Evolutionary conservation across 2,329 filamentous ascomycete genomes (phyloP).

Genomic region (Sarocladium kiliense): DNA sequence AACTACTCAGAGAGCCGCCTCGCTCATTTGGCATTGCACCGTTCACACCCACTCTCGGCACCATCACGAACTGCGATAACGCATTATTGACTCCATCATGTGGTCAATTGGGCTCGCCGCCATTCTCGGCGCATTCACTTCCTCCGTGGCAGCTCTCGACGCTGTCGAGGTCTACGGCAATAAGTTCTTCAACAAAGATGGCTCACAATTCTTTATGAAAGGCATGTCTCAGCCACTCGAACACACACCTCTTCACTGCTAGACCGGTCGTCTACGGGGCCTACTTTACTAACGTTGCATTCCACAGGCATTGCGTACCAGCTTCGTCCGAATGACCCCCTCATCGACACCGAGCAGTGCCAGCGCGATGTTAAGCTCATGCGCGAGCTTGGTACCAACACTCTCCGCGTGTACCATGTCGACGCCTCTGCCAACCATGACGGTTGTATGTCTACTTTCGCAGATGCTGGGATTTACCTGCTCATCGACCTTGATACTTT

Average conservation of each 20-base stretch:
- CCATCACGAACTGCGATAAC: no score
- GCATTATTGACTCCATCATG: not conserved
- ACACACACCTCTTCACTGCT: not conserved
- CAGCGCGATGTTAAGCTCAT: slow-evolving; percentile 69
- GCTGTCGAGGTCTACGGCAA: slow-evolving; percentile 58
- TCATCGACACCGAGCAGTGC: slow-evolving; percentile 73
- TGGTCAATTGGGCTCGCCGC: slow-evolving; percentile 1
- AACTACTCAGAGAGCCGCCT: not conserved
- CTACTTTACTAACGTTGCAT: not conserved
- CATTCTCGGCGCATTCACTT: not conserved
- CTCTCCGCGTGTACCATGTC: slow-evolving; percentile 86
- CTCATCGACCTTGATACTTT: slow-evolving; percentile 81
- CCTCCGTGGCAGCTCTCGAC: slow-evolving; percentile 33
- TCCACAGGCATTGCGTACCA: slow-evolving; percentile 67
- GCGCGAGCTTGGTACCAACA: slow-evolving; percentile 74
- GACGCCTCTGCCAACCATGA: slow-evolving; percentile 66
- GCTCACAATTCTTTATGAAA: slow-evolving; percentile 79
- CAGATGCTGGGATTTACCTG: slow-evolving; percentile 75
- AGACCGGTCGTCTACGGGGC: not conserved
- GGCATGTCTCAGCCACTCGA: slow-evolving; percentile 39
- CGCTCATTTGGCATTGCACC: not conserved
- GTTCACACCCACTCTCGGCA: not conserved
- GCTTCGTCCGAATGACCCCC: slow-evolving; percentile 61
- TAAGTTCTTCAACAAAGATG: slow-evolving; percentile 81
- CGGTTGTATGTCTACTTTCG: slow-evolving; percentile 76